These are phyloP conservation scores for Lyophyllum shimeji DNA, from an alignment of 768 basidiomycete species.

Conservation along the genomic window DNA sequence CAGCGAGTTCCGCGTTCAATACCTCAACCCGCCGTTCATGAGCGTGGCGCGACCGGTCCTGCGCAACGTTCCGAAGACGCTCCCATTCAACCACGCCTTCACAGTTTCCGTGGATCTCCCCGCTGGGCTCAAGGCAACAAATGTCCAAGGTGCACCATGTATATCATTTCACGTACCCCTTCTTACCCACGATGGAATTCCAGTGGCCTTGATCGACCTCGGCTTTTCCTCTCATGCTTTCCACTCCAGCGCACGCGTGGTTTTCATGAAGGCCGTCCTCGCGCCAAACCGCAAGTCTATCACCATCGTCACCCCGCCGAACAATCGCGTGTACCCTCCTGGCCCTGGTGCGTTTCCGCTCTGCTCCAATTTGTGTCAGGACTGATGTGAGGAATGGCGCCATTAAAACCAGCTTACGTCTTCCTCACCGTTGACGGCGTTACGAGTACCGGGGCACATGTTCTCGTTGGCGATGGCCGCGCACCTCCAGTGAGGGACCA, in stretches of 20 bases:
- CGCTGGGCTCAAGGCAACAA: constrained; percentile 19
- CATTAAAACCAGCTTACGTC: constrained; percentile 19
- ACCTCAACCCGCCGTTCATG: constrained; percentile 42
- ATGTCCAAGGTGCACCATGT: constrained; percentile 23
- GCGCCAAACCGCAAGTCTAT: constrained; percentile 30
- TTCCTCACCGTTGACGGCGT: constrained; percentile 31
- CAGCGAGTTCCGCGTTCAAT: constrained; percentile 42
- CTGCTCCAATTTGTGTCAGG: too few species aligned
- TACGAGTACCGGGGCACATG: constrained; percentile 31
- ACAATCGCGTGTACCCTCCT: constrained; percentile 37
- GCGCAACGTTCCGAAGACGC: constrained; percentile 31
- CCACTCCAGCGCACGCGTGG: constrained; percentile 30
- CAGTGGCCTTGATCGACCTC: constrained; percentile 39
- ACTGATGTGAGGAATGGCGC: neutral
- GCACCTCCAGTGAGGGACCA: constrained; percentile 35
- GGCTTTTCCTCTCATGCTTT: constrained; percentile 41
- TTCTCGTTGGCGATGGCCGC: constrained; percentile 37
- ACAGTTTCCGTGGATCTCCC: constrained; percentile 32
- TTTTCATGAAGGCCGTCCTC: constrained; percentile 33
- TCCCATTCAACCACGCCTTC: constrained; percentile 34
- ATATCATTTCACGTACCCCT: too few species aligned
- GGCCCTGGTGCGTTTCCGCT: constrained; percentile 21
- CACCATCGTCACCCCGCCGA: constrained; percentile 35
- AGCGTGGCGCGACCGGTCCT: constrained; percentile 31
- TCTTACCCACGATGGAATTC: neutral